Evolutionary conservation across 108 stramenopile species (phyloP).

Genomic region (Cyclotella kingstonii): DNA sequence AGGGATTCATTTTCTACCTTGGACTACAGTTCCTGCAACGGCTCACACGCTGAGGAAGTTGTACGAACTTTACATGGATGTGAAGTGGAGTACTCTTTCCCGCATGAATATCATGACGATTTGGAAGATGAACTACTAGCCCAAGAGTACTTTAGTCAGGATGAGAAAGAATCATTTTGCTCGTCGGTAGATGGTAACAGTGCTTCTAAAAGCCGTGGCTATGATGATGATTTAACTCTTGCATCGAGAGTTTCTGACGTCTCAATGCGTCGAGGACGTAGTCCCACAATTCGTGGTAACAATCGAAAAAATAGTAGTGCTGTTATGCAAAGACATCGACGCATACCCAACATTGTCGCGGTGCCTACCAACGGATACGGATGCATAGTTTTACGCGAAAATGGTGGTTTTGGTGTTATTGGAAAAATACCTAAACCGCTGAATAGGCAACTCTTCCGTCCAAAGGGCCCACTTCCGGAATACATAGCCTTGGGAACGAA

Average conservation of each 20-base stretch:
- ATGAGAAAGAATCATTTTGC: no score
- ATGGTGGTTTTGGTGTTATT: constrained; percentile 72
- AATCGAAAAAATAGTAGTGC: constrained; percentile 51
- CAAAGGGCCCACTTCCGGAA: constrained; percentile 50
- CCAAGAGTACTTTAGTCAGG: not conserved
- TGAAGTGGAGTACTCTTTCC: constrained; percentile 39
- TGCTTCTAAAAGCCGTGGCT: constrained; percentile 2
- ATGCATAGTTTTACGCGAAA: constrained; percentile 70
- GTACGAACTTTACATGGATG: constrained; percentile 11
- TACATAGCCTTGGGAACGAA: constrained; percentile 68
- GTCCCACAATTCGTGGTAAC: constrained; percentile 47
- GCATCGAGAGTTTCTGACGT: not conserved
- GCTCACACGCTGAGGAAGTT: constrained; percentile 13
- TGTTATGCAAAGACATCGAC: no score
- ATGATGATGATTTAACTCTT: not conserved
- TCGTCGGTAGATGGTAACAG: constrained; percentile 16
- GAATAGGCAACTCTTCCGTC: constrained; percentile 51
- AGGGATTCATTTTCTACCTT: constrained; percentile 6
- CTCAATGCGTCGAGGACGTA: constrained; percentile 10
- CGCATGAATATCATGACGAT: constrained; percentile 13
- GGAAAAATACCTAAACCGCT: constrained; percentile 62
- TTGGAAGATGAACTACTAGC: constrained; percentile 35
- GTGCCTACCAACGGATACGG: constrained; percentile 76
- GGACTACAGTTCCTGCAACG: not conserved
- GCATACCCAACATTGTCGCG: constrained; percentile 54